Evolutionary conservation across 768 basidiomycete genomes (phyloP).

Genomic region (Leccinum rimulosum): DNA sequence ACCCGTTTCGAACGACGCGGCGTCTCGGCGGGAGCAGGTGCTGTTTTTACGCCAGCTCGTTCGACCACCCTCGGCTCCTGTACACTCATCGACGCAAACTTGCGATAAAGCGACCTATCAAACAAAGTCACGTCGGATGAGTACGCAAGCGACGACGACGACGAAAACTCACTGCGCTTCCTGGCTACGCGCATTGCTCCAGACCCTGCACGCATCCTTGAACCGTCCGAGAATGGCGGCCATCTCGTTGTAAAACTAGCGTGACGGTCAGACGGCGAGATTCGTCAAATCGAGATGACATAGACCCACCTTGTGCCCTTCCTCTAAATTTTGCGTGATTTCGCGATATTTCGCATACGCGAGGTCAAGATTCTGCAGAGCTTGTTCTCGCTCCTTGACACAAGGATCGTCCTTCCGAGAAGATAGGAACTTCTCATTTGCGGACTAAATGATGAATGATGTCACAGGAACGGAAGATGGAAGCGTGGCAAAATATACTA

Average conservation of each 20-base stretch:
- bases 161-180: constrained; percentile 63
- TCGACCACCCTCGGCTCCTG: constrained; percentile 20
- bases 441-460: constrained; percentile 37
- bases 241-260: constrained; percentile 88
- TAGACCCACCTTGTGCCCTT: constrained; percentile 71
- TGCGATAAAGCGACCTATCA: constrained; percentile 19
- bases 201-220: constrained; percentile 71
- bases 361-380: constrained; percentile 76
- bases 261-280: background rate
- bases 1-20: constrained; percentile 26
- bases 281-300: background rate
- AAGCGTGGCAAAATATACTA: constrained; percentile 28
- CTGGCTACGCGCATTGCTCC: constrained; percentile 67
- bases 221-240: constrained; percentile 68
- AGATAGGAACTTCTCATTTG: constrained; percentile 71
- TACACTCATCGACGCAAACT: constrained; percentile 32
- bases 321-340: constrained; percentile 79
- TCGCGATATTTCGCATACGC: constrained; percentile 89
- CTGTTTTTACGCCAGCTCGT: background rate
- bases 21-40: constrained; percentile 3
- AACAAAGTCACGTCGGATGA: background rate
- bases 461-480: background rate
- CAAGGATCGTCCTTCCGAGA: constrained; percentile 76
- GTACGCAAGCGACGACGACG: background rate
- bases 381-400: constrained; percentile 78